A percentile compares a stretch with the other conserved stretches of the same genome.
Conservation (phyloP, 805 yeast species). For the Lipomyces kockii region DNA sequence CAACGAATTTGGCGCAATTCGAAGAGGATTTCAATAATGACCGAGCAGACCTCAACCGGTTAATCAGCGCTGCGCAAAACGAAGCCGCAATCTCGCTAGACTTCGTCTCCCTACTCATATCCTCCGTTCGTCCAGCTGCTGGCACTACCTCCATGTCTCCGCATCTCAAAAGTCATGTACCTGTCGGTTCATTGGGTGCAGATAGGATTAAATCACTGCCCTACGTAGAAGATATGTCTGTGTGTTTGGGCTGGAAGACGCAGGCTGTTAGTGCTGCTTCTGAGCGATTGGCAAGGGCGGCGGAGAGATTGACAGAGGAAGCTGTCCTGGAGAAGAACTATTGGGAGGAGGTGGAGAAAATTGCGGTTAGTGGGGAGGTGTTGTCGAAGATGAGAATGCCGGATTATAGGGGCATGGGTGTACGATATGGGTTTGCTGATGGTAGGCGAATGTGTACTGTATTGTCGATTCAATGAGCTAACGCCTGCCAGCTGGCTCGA, state of each 20-base stretch:
- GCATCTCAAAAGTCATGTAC: constrained; percentile 71
- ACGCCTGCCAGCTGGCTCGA: constrained; percentile 64
- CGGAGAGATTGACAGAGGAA: constrained; percentile 57
- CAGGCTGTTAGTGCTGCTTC: constrained; percentile 66
- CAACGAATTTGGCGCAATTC: constrained; percentile 10
- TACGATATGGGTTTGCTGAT: constrained; percentile 89
- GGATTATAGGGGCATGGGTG: constrained; percentile 64
- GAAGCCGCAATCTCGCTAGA: constrained; percentile 89
- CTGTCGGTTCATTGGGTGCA: constrained; percentile 68
- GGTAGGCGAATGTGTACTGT: neutral
- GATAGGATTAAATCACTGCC: constrained; percentile 38
- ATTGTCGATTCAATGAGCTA: neutral
- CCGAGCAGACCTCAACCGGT: constrained; percentile 39
- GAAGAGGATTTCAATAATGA: constrained; percentile 38
- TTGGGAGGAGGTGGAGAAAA: constrained; percentile 60
- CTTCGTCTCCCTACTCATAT: constrained; percentile 79
- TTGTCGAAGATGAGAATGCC: constrained; percentile 69
- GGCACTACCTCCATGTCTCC: constrained; percentile 90
- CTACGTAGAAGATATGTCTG: constrained; percentile 45
- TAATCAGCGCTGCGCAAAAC: constrained; percentile 64
- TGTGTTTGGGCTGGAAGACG: constrained; percentile 84
- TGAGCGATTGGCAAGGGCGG: constrained; percentile 55
- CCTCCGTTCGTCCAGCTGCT: constrained; percentile 81
- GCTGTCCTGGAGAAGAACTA: constrained; percentile 65
- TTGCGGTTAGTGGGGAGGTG: constrained; percentile 58